Evolutionary conservation across 2,329 filamentous ascomycete genomes (phyloP), one percentile per base, ranked within the genome.

Genomic region (Cytospora chrysosperma): DNA sequence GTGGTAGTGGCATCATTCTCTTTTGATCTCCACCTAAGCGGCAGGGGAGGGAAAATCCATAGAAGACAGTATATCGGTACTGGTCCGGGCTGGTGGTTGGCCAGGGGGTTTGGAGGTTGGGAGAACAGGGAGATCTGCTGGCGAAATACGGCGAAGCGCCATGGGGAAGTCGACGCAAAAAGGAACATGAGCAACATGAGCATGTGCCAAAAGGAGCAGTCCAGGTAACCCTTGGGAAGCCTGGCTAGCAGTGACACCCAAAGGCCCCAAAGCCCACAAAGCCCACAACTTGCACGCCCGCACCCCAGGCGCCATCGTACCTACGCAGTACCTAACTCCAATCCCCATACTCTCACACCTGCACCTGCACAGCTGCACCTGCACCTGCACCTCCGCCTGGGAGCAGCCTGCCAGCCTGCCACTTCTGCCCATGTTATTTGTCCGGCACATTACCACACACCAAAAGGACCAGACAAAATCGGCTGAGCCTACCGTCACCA

Each of bases 401-500:
- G 37, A 40, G 30, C n/a, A n/a, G n/a, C n/a, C n/a, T n/a, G n/a
- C n/a, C 34, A n/a, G 40, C 40, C 40, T 19, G 19, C 19, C 40
- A 32, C 30, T 32, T 32, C 12, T n/a, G 40, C 19, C 40, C 40
- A 43, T 43, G 40, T 43, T 15, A 43, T 43, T 43, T 43, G 40
- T 43, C 40, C 40, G 40, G 40, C 21, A 43, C 40, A 43, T 43
- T 43, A n/a, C 40, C 40, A 43, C n/a, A n/a, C n/a, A n/a, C 40
- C 30, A n/a, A 32, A 32, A 32, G 17, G 4, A 10, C 8, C 40
- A n/a, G n/a, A n/a, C 40, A 43, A 43, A 43, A 9, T 55, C 51
- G 58, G 58, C 58, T 61, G 58, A 55, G 51, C 58, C 58, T 55
- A 61, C 58, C 58, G 58, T 51, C 51, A 43, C n/a, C 37, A 40